Conservation (phyloP, 2,329 filamentous ascomycete genomes). For the Plenodomus biglobosus region DNA sequence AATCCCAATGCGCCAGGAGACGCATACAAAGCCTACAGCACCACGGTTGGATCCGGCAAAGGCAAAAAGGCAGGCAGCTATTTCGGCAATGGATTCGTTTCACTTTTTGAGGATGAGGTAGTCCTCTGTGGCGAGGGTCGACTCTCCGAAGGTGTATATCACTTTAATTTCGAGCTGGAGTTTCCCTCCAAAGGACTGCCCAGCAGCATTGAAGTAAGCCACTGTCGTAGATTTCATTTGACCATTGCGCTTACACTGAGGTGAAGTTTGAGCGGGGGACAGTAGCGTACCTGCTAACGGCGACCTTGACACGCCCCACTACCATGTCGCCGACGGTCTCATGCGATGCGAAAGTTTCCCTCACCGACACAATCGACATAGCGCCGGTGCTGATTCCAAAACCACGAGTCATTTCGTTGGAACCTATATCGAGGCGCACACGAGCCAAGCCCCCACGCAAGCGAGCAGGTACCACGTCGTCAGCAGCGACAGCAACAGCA, state of each 20-base stretch:
- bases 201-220: slow-evolving; percentile 90
- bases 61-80: slow-evolving; percentile 58
- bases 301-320: slow-evolving; percentile 85
- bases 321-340: slow-evolving; percentile 78
- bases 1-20: slow-evolving; percentile 64
- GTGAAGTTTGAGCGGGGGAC: slow-evolving; percentile 89
- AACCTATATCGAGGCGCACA: slow-evolving; percentile 74
- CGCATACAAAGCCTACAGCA: slow-evolving; percentile 50
- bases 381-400: slow-evolving; percentile 72
- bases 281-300: slow-evolving; percentile 86
- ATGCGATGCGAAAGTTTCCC: slow-evolving; percentile 77
- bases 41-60: slow-evolving; percentile 56
- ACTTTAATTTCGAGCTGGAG: slow-evolving; percentile 75
- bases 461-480: slow-evolving; percentile 13
- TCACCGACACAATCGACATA: slow-evolving; percentile 84
- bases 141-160: slow-evolving; percentile 71
- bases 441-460: slow-evolving; percentile 57
- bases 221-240: slow-evolving; percentile 6
- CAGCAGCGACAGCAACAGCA: slow-evolving; percentile 4
- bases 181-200: slow-evolving; percentile 71
- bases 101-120: slow-evolving; percentile 79
- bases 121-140: slow-evolving; percentile 77
- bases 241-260: slow-evolving; percentile 18
- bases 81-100: slow-evolving; percentile 76
- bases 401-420: slow-evolving; percentile 80